These are phyloP conservation scores for Coemansia sp. DNA, from an alignment of 192 early-diverging fungal genomes.

Conservation along the genomic window DNA sequence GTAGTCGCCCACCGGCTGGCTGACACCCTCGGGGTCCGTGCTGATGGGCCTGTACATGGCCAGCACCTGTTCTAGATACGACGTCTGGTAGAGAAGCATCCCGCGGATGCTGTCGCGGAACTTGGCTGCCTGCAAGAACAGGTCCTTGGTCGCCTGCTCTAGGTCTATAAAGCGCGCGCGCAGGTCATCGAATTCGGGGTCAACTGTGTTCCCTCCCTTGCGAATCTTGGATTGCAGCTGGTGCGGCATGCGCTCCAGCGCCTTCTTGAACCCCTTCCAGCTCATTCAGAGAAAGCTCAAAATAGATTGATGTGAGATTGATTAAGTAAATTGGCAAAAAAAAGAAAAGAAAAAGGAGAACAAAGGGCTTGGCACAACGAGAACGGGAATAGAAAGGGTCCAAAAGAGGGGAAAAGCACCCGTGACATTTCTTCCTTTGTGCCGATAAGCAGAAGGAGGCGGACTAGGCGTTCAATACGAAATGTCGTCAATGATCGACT, in stretches of 20 bases:
- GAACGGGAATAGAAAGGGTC: neutral
- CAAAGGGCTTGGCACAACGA: neutral
- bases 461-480: conserved; percentile 11
- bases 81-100: conserved; percentile 62
- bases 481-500: conserved; percentile 49
- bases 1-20: conserved; percentile 46
- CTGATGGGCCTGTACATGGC: conserved; percentile 59
- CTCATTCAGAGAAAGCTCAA: conserved; percentile 49
- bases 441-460: neutral
- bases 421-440: neutral
- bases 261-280: conserved; percentile 76
- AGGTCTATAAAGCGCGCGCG: conserved; percentile 63
- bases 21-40: conserved; percentile 40
- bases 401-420: neutral
- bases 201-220: conserved; percentile 54
- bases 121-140: conserved; percentile 65
- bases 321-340: neutral
- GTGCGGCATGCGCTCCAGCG: conserved; percentile 76
- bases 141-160: conserved; percentile 56
- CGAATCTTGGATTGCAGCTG: conserved; percentile 68
- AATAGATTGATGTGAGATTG: conserved; percentile 1
- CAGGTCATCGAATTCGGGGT: conserved; percentile 66
- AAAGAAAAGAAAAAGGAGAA: neutral
- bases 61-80: conserved; percentile 57
- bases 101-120: conserved; percentile 62